phyloP scores from a whole-genome alignment of 2,329 filamentous ascomycete species.

The Paracorniculantispora psalliotae region DNA sequence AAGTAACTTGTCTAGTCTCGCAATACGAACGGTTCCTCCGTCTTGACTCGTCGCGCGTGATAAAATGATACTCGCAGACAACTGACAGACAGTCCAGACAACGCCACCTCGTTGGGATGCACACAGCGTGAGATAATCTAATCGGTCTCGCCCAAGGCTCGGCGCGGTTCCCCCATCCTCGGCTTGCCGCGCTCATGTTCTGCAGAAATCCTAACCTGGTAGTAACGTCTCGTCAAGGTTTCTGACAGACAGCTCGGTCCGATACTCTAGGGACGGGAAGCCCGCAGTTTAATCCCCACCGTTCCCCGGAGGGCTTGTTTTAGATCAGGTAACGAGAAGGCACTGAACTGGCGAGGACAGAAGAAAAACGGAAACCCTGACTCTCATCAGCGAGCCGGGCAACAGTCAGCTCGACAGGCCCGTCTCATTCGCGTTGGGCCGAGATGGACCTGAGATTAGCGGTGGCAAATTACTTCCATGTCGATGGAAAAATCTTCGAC shows the following conservation, averaged over 20 bases:
- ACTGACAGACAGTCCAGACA: neutral
- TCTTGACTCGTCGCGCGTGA: neutral
- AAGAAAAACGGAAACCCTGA: neutral
- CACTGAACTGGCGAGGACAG: neutral
- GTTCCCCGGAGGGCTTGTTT: neutral
- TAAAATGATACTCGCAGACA: too few species aligned
- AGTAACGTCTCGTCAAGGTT: neutral
- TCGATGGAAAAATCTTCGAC: neutral
- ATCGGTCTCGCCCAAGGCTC: too few species aligned
- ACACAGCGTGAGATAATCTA: neutral
- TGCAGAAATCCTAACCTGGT: too few species aligned
- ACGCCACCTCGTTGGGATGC: neutral
- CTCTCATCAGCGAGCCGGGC: neutral
- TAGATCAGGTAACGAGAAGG: conserved; percentile 4
- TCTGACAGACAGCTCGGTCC: neutral
- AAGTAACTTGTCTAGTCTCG: neutral
- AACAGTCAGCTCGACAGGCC: neutral
- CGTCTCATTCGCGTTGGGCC: neutral
- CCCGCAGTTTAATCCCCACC: neutral
- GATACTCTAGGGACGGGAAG: neutral
- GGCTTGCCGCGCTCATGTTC: too few species aligned
- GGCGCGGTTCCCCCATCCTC: too few species aligned
- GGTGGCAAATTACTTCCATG: neutral
- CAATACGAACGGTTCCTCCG: neutral
- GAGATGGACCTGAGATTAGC: neutral